These are phyloP conservation scores for Petunia axillaris DNA, from an alignment of 257 asterid species.

Conservation along the genomic window DNA sequence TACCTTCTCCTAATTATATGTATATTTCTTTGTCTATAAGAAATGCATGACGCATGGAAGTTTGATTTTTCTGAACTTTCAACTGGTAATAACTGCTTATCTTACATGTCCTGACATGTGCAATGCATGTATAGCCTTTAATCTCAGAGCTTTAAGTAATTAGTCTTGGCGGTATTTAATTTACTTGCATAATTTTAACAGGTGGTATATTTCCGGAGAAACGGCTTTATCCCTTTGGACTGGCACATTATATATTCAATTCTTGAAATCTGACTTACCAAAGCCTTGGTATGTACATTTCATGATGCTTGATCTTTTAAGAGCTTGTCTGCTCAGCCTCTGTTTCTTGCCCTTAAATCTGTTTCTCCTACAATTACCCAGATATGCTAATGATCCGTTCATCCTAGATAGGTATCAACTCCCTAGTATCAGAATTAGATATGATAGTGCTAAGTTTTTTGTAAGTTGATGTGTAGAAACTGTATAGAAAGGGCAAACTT, in stretches of 20 bases:
- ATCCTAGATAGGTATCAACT: too few species aligned
- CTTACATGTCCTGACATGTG: not conserved
- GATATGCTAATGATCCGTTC: too few species aligned
- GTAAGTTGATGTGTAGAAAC: too few species aligned
- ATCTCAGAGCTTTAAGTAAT: not conserved
- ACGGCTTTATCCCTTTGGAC: slow-evolving; percentile 90
- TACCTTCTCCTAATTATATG: not conserved
- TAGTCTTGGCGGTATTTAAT: not conserved
- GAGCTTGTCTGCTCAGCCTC: slow-evolving; percentile 18
- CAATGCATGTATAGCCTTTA: not conserved
- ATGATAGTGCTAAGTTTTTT: too few species aligned
- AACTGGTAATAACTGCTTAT: slow-evolving; percentile 8
- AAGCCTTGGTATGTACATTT: slow-evolving; percentile 76
- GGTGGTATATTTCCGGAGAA: slow-evolving; percentile 97
- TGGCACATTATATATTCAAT: slow-evolving; percentile 64
- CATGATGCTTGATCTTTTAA: not conserved
- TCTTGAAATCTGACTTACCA: slow-evolving; percentile 65
- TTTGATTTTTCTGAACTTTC: slow-evolving; percentile 8
- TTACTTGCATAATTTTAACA: slow-evolving; percentile 36
- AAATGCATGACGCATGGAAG: not conserved
- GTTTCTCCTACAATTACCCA: not conserved
- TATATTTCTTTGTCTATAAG: slow-evolving; percentile 1
- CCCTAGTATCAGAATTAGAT: too few species aligned
- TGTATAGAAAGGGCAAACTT: too few species aligned
- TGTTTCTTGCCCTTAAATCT: slow-evolving; percentile 3